A percentile compares a stretch with the other conserved stretches of the same genome.
Evolutionary conservation across 2,329 filamentous ascomycete species (phyloP).

Genomic region (Verticillium nubilum): DNA sequence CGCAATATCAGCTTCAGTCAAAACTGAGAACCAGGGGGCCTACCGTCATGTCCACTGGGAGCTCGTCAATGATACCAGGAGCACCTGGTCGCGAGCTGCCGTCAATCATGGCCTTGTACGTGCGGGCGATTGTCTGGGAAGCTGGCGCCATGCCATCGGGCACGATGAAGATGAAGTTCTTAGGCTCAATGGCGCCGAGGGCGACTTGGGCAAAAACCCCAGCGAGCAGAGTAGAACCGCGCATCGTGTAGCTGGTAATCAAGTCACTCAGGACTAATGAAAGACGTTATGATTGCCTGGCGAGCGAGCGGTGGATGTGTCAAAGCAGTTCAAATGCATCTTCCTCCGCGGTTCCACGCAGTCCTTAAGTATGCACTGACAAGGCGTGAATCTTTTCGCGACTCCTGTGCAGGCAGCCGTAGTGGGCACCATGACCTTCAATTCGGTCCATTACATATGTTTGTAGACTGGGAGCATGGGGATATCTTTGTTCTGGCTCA

Average conservation of each 20-base stretch:
- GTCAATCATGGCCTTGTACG: conserved; percentile 7
- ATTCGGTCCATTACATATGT: no score
- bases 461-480: no score
- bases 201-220: conserved; percentile 7
- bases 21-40: not conserved
- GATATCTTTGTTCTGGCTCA: no score
- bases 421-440: no score
- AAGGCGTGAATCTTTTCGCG: no score
- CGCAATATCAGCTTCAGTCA: not conserved
- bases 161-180: conserved; percentile 14
- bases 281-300: not conserved
- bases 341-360: not conserved
- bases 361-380: not conserved
- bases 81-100: conserved; percentile 1
- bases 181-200: conserved; percentile 9
- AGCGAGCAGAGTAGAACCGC: conserved; percentile 5
- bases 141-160: conserved; percentile 13
- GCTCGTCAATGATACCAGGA: not conserved
- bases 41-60: not conserved
- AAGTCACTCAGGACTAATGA: not conserved
- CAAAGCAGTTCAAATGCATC: not conserved
- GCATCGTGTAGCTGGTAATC: conserved; percentile 1
- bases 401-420: no score
- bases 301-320: not conserved
- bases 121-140: conserved; percentile 7